Percentiles rank a stretch among this genome's conserved stretches.
Evolutionary conservation across 306 rosid genomes (phyloP).

Genomic region (Delonix regia): DNA sequence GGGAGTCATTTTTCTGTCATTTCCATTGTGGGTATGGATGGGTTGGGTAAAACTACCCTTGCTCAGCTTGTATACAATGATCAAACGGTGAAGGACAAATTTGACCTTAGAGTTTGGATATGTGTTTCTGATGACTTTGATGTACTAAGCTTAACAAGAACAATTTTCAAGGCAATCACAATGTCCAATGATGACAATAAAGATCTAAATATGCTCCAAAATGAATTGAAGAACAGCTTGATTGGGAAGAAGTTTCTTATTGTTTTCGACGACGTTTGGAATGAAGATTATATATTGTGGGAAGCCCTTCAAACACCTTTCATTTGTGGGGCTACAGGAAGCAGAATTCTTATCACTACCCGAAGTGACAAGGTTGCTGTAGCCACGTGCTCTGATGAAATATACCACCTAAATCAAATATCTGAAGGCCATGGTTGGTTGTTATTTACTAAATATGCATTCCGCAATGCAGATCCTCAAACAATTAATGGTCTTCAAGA

Average conservation of each 20-base stretch:
- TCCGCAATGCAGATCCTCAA: not conserved
- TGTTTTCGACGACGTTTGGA: not conserved
- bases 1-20: not conserved
- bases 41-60: not conserved
- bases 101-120: not conserved
- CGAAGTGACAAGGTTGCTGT: not conserved
- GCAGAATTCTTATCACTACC: not conserved
- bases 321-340: not conserved
- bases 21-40: not conserved
- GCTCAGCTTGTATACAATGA: not conserved
- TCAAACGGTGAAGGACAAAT: not conserved
- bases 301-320: not conserved
- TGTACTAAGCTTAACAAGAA: not conserved
- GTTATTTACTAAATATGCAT: not conserved
- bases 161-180: not conserved
- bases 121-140: conserved; percentile 12
- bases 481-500: not conserved
- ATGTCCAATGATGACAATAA: not conserved
- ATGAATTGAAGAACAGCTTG: not conserved
- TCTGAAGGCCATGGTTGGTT: not conserved
- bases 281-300: not conserved
- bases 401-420: not conserved
- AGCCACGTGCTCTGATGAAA: not conserved
- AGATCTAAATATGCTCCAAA: not conserved
- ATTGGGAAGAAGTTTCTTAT: not conserved